Evolutionary conservation across 441 rosid genomes (phyloP).

Genomic region (Sinapis alba): DNA sequence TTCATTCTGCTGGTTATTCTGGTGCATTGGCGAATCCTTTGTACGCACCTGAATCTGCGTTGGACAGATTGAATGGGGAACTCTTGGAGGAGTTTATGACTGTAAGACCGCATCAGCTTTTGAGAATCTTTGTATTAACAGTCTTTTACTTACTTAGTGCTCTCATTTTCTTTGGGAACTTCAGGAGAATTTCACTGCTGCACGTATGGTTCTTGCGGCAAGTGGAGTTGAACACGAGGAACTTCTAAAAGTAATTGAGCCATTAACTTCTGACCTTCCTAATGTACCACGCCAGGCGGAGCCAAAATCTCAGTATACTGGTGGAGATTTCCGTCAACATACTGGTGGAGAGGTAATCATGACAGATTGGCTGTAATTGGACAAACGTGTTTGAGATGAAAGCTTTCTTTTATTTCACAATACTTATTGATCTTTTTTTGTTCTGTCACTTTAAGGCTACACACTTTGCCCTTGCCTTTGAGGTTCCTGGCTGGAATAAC

Average conservation of each 20-base stretch:
- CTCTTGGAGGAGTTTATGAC: conserved; percentile 73
- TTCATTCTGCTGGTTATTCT: conserved; percentile 80
- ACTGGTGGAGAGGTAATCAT: conserved; percentile 73
- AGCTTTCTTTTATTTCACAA: background rate
- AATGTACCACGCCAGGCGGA: conserved; percentile 43
- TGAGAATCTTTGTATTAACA: background rate
- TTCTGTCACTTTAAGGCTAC: conserved; percentile 51
- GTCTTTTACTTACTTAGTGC: background rate
- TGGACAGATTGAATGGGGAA: conserved; percentile 55
- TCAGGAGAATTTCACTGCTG: conserved; percentile 82
- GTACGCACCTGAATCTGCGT: conserved; percentile 66
- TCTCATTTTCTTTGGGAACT: conserved; percentile 31
- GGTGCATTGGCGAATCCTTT: conserved; percentile 91
- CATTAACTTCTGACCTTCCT: conserved; percentile 79
- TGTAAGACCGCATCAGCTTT: conserved; percentile 49
- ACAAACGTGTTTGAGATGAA: conserved; percentile 20
- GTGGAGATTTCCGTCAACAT: conserved; percentile 88
- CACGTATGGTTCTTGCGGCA: conserved; percentile 87
- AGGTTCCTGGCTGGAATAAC: conserved; percentile 87
- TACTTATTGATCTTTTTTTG: background rate
- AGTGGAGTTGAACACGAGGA: conserved; percentile 83
- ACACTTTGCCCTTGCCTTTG: conserved; percentile 93
- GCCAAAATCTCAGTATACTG: conserved; percentile 79
- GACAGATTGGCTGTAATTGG: background rate
- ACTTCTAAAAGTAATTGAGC: conserved; percentile 74